Percentiles rank a stretch among this genome's conserved stretches.
Conservation (phyloP, 2,329 filamentous ascomycete genomes). For the Plenodomus lindquistii region DNA sequence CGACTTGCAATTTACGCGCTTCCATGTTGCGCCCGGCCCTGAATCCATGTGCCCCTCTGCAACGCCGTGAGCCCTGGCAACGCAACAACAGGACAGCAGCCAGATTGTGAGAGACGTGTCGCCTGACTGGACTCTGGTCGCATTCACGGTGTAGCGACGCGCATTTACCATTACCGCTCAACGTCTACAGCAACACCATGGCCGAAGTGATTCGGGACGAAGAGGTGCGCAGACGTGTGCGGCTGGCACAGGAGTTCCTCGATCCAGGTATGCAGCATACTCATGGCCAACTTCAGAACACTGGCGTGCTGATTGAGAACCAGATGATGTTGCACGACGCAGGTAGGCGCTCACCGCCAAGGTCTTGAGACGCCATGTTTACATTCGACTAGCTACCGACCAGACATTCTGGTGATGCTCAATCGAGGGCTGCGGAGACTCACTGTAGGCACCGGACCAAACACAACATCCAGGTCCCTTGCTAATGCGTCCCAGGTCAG, state of each 20-base stretch:
- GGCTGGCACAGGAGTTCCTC: conserved; percentile 87
- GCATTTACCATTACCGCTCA: not conserved
- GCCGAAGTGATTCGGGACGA: conserved; percentile 69
- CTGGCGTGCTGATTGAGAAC: not conserved
- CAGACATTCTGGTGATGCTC: conserved; percentile 80
- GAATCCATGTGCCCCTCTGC: conserved; percentile 22
- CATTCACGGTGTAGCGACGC: not conserved
- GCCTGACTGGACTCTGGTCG: not conserved
- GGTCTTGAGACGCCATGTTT: conserved; percentile 15
- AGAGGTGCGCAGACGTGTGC: conserved; percentile 79
- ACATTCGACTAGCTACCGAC: conserved; percentile 72
- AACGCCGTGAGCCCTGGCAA: conserved; percentile 7
- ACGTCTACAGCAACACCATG: conserved; percentile 20
- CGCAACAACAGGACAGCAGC: conserved; percentile 9
- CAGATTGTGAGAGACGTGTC: conserved; percentile 4
- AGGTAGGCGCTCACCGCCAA: conserved; percentile 45
- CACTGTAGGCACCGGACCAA: conserved; percentile 49
- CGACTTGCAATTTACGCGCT: conserved; percentile 19
- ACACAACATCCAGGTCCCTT: not conserved
- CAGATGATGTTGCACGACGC: conserved; percentile 61
- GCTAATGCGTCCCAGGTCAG: conserved; percentile 44
- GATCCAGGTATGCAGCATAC: conserved; percentile 74
- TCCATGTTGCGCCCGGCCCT: conserved; percentile 10
- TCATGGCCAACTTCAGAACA: conserved; percentile 28
- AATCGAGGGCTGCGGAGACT: conserved; percentile 64